A percentile compares a stretch with the other conserved stretches of the same genome.
These are phyloP conservation scores for Podospora didyma DNA, from an alignment of 495 filamentous ascomycete genomes.

Conservation along the genomic window DNA sequence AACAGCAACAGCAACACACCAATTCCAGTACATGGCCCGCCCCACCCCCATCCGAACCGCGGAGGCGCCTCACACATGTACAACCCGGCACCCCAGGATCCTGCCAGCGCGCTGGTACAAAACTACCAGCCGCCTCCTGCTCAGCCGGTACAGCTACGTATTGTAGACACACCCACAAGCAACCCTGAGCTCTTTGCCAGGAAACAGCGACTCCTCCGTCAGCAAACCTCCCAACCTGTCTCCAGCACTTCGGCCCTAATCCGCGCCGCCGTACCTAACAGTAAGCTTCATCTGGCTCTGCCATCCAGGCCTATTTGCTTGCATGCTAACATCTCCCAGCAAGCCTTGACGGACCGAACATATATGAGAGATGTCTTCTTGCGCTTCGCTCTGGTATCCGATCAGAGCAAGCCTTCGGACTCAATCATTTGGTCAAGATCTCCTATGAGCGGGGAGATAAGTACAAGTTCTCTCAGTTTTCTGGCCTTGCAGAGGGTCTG, in stretches of 20 bases:
- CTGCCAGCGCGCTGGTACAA: slow-evolving; percentile 47
- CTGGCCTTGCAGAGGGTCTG: slow-evolving; percentile 82
- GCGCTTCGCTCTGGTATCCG: slow-evolving; percentile 75
- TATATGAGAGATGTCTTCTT: slow-evolving; percentile 79
- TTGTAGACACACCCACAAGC: slow-evolving; percentile 64
- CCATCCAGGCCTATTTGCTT: background rate
- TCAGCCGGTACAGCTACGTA: slow-evolving; percentile 57
- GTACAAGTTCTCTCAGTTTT: slow-evolving; percentile 88
- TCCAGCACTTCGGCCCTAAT: slow-evolving; percentile 19
- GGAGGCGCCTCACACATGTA: slow-evolving; percentile 35
- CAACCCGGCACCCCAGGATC: slow-evolving; percentile 36
- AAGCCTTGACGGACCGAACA: slow-evolving; percentile 70
- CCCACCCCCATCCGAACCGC: slow-evolving; percentile 27
- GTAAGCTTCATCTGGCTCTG: slow-evolving; percentile 12
- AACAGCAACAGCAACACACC: no score
- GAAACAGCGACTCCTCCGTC: slow-evolving; percentile 31
- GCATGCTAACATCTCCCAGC: slow-evolving; percentile 34
- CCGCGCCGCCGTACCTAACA: slow-evolving; percentile 18
- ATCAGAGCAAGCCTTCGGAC: slow-evolving; percentile 80
- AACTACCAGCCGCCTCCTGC: slow-evolving; percentile 57
- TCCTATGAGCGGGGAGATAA: slow-evolving; percentile 93
- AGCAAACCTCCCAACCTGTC: slow-evolving; percentile 19
- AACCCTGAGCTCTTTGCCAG: slow-evolving; percentile 58
- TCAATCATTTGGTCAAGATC: slow-evolving; percentile 92
- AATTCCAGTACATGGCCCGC: slow-evolving; percentile 10